Evolutionary conservation across 768 basidiomycete species (phyloP), one percentile per base, ranked within the genome.

Genomic region (Tephrocybe sp.): DNA sequence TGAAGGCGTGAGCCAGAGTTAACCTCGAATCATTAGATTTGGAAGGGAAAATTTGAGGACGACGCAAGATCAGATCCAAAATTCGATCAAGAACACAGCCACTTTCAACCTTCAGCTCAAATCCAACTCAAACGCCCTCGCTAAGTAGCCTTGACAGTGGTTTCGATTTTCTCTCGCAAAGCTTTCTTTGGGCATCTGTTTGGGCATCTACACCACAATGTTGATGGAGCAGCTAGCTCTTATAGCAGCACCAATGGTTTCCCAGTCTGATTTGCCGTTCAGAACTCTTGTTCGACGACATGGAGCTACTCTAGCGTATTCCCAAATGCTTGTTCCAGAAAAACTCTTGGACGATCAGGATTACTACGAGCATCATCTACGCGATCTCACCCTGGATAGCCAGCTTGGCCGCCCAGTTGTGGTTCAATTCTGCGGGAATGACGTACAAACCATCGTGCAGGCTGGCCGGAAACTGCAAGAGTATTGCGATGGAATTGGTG

Each of bases 221-320:
- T 41, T 61, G 25, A 38, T 25, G 12, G 55, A 50, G 9, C 20
- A 73, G 51, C 59, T 79, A 24, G 65, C 65, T 20, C 73, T 67
- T 50, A 76, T 88, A 47, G 75, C 84, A 6, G 87, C 88, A 6
- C 88, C 87, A 2, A 90, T 90, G 88, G 79, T 91, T 51, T 84
- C 87, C 52, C 88, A 90, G 62, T 88, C 86, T 23, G 89, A 92
- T 58, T 74, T 86, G 0, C 85, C 89, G 1, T 91, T 90, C 59
- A 77, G 89, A 28, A 56, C 79, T 11, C 75, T 90, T 45, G 78
- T 79, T 3, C 75, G 79, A 48, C 72, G 70, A 53, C 76, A 90
- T 65, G 84, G 85, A 17, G 79, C 85, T 23, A 88, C 87, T 1
- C 62, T 84, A 58, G 72, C 81, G 14, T 90, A 87, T 67, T 87